Conservation (phyloP, 164 flowering plant genomes). For the Paratinospora sagittata region DNA sequence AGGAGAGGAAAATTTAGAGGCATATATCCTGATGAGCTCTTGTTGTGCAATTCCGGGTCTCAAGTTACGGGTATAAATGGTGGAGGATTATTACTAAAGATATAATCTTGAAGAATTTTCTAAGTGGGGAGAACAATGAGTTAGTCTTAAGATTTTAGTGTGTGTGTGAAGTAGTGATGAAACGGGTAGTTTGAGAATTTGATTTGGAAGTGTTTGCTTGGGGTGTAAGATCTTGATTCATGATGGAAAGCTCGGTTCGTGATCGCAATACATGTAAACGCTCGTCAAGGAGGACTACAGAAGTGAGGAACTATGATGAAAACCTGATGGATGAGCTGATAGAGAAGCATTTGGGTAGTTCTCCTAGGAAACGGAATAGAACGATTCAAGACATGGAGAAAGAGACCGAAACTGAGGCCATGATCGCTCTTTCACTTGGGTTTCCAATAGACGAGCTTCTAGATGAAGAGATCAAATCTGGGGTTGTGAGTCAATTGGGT, state of each 20-base stretch:
- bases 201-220: neutral
- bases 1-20: neutral
- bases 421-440: conserved; percentile 81
- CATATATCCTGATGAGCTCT: no score
- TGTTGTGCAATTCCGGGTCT: neutral
- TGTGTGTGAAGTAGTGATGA: neutral
- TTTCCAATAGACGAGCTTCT: conserved; percentile 82
- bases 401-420: conserved; percentile 86
- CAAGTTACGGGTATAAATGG: neutral
- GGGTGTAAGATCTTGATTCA: conserved; percentile 4
- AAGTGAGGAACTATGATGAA: conserved; percentile 55
- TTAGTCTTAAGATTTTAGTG: neutral
- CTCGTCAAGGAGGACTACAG: conserved; percentile 48
- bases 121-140: neutral
- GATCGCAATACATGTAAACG: conserved; percentile 43
- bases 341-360: conserved; percentile 62
- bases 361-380: conserved; percentile 44
- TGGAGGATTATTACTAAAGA: neutral
- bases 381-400: conserved; percentile 69
- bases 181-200: neutral
- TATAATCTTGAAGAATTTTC: neutral
- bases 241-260: conserved; percentile 37
- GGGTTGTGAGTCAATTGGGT: conserved; percentile 68
- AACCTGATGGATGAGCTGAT: conserved; percentile 71
- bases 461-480: conserved; percentile 71